Evolutionary conservation across 2,329 filamentous ascomycete species (phyloP).

Genomic region (Alternaria ethzedia): DNA sequence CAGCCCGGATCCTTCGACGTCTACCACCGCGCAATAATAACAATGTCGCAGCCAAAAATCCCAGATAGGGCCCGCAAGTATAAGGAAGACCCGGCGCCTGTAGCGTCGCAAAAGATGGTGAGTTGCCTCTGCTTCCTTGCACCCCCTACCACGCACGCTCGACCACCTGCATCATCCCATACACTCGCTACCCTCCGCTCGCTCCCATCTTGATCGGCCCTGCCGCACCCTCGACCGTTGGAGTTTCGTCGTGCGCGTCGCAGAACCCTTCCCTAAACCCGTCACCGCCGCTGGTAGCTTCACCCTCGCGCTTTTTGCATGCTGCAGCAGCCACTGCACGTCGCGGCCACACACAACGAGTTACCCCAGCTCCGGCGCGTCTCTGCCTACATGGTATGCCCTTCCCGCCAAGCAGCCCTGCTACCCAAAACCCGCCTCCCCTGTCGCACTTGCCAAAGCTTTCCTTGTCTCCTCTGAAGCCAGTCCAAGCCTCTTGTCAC

Average conservation of each 20-base stretch:
- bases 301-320: constrained; percentile 48
- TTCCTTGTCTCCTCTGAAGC: constrained; percentile 29
- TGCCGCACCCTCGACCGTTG: constrained; percentile 41
- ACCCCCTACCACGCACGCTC: constrained; percentile 19
- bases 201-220: constrained; percentile 14
- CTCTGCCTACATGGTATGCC: constrained; percentile 52
- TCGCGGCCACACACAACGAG: constrained; percentile 41
- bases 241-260: constrained; percentile 31
- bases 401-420: constrained; percentile 47
- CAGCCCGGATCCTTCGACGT: constrained; percentile 42
- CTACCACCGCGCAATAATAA: constrained; percentile 46
- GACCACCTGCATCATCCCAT: constrained; percentile 12
- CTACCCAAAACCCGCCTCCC: constrained; percentile 35
- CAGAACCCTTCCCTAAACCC: constrained; percentile 29
- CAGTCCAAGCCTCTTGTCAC: constrained; percentile 40
- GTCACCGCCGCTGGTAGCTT: constrained; percentile 36
- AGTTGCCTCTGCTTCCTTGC: constrained; percentile 50
- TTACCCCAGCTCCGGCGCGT: constrained; percentile 45
- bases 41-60: constrained; percentile 50
- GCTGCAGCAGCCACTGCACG: constrained; percentile 48
- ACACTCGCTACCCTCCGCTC: constrained; percentile 30
- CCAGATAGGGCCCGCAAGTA: constrained; percentile 52
- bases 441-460: constrained; percentile 36
- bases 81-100: constrained; percentile 54
- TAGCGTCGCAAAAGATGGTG: constrained; percentile 52